Evolutionary conservation across 2,329 filamentous ascomycete species (phyloP), one percentile per base, ranked within the genome.

Genomic region (Aureobasidium pullulans): DNA sequence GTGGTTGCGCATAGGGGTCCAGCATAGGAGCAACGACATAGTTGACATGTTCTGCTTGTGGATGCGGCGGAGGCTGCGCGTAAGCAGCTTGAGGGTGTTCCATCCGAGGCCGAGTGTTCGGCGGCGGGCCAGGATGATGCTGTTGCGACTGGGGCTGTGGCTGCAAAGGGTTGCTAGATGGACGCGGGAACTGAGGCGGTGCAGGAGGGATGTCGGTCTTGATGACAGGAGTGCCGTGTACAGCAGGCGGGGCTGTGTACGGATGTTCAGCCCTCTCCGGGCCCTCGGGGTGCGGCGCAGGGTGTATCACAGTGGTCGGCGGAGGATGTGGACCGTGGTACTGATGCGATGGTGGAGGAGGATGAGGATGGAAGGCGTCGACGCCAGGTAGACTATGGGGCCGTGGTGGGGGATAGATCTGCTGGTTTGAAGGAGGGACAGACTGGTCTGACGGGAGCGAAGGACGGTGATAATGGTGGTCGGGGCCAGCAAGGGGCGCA

Each of bases 221-320:
- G n/a, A 64, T 64, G 53, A 66, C 66, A n/a, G 70, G 70, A n/a
- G 70, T 71, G 29, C 67, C 70, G 66, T 73, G 71, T 47, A 69
- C 69, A 50, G 70, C 69, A 36, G 65, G 67, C 50, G 62, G 65
- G 63, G 67, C 64, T 56, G 65, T 65, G 63, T 71, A 68, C 48
- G 62, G 63, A 60, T 70, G 65, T 34, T 68, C 66, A 65, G 62
- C 54, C 59, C 60, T 48, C 43, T 62, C 49, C 65, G 66, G 59
- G 37, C 47, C 57, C 28, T 52, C 57, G 11, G 37, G 65, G 66
- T 44, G 69, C 64, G 43, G 65, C 53, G 62, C 61, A 44, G 62
- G 16, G 34, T 48, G 54, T 48, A 48, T 32, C 10, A 57, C 40
- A 11, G 23, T 23, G 2, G 39, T 62, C 60, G 13, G 63, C 61